phyloP scores from a whole-genome alignment of 169 alveolate species.

The Plasmodium adleri region DNA sequence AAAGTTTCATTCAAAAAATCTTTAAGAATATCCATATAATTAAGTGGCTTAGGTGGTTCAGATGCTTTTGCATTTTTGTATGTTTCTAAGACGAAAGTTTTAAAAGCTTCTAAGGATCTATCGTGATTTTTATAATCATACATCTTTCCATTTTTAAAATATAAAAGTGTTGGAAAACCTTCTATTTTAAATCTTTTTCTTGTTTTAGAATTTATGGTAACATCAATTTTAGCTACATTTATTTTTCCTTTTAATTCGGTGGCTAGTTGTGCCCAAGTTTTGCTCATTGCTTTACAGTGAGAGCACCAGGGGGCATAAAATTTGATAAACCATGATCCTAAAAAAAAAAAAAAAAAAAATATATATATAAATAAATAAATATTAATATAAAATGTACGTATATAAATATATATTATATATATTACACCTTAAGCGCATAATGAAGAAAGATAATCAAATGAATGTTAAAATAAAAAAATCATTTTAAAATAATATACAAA shows the following conservation, averaged over 20 bases:
- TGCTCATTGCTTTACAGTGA: slow-evolving; percentile 91
- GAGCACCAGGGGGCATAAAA: slow-evolving; percentile 96
- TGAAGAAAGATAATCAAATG: too few relatives aligned
- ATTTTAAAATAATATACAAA: neutral
- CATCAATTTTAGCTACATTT: slow-evolving; percentile 89
- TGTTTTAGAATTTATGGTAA: slow-evolving; percentile 84
- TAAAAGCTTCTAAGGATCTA: slow-evolving; percentile 81
- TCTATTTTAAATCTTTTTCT: slow-evolving; percentile 89
- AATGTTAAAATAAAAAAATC: too few relatives aligned
- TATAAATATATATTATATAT: neutral
- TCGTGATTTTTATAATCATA: slow-evolving; percentile 85
- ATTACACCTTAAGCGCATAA: too few relatives aligned
- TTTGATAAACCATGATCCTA: slow-evolving; percentile 92
- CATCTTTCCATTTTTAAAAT: slow-evolving; percentile 93
- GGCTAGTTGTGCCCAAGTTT: slow-evolving; percentile 96
- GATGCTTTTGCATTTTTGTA: slow-evolving; percentile 57
- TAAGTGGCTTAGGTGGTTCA: slow-evolving; percentile 70
- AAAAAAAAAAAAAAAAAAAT: slow-evolving; percentile 1
- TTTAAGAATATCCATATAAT: slow-evolving; percentile 28
- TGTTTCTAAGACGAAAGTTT: slow-evolving; percentile 76
- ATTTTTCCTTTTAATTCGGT: slow-evolving; percentile 87
- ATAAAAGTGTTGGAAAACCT: slow-evolving; percentile 97
- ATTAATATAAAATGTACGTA: neutral
- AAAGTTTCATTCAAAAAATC: slow-evolving; percentile 43
- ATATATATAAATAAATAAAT: slow-evolving; percentile 2